A percentile compares a stretch with the other conserved stretches of the same genome.
Conservation (phyloP, 2,329 filamentous ascomycete species). For the Cercospora citrullina region DNA sequence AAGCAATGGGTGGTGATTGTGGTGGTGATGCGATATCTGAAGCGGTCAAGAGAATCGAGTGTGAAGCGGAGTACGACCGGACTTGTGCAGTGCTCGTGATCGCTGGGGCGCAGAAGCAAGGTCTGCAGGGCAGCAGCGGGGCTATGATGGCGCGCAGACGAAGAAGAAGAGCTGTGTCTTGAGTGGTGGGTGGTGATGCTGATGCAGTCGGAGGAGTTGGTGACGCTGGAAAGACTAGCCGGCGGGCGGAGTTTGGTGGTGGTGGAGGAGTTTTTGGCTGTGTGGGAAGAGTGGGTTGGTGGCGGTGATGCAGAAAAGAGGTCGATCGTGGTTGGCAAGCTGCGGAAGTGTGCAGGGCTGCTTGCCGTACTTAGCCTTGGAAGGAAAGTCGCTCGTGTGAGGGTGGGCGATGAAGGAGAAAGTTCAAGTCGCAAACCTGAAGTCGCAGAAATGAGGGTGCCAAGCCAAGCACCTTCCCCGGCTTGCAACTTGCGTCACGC, state of each 20-base stretch:
- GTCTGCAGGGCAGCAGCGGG: slow-evolving; percentile 4
- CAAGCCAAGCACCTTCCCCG: not conserved
- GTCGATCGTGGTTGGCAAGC: not conserved
- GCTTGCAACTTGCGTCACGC: not conserved
- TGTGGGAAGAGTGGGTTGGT: not conserved
- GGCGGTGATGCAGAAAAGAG: not conserved
- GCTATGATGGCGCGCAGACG: slow-evolving; percentile 10
- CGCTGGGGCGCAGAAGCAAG: slow-evolving; percentile 2
- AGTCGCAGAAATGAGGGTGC: not conserved
- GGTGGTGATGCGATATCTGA: slow-evolving; percentile 21
- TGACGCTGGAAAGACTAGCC: not conserved
- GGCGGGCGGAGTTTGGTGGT: not conserved
- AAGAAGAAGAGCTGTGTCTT: not conserved
- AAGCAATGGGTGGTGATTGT: slow-evolving; percentile 17
- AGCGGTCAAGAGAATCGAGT: slow-evolving; percentile 16
- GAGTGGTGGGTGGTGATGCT: not conserved
- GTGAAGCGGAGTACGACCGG: not conserved
- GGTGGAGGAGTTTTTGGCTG: not conserved
- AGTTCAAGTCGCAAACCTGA: not conserved
- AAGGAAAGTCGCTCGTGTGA: not conserved
- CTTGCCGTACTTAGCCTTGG: slow-evolving; percentile 1
- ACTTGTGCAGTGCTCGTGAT: slow-evolving; percentile 10
- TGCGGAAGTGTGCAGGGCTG: not conserved
- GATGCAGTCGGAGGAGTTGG: not conserved
- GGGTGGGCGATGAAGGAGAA: not conserved